Conservation (phyloP, 257 asterid genomes). For the Gynochthodes officinalis region DNA sequence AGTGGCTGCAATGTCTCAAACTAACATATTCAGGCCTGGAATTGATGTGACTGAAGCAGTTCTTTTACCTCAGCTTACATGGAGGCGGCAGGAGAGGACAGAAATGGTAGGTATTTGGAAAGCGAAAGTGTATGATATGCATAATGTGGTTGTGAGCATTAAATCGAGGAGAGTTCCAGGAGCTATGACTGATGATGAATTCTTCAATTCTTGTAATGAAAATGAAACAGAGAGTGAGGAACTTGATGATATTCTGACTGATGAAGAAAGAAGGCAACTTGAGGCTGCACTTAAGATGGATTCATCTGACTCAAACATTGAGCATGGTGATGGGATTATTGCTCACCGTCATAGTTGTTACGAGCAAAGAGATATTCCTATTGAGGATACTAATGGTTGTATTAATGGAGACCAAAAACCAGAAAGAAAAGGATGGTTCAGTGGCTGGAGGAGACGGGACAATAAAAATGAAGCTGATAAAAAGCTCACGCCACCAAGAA, state of each 20-base stretch:
- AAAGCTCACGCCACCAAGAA: slow-evolving; percentile 58
- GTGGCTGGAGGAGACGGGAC: slow-evolving; percentile 81
- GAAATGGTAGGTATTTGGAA: slow-evolving; percentile 90
- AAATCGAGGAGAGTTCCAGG: slow-evolving; percentile 95
- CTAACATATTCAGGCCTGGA: slow-evolving; percentile 91
- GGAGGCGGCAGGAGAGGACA: slow-evolving; percentile 83
- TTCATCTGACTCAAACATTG: slow-evolving; percentile 47
- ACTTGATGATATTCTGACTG: slow-evolving; percentile 73
- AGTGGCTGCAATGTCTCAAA: slow-evolving; percentile 91
- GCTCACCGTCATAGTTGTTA: slow-evolving; percentile 85
- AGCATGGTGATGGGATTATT: slow-evolving; percentile 54
- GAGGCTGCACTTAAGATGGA: slow-evolving; percentile 86
- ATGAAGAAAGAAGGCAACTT: slow-evolving; percentile 86
- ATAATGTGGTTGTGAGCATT: slow-evolving; percentile 86
- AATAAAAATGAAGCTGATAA: slow-evolving; percentile 53
- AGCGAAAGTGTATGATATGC: slow-evolving; percentile 96
- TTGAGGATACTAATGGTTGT: slow-evolving; percentile 51
- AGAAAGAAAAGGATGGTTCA: slow-evolving; percentile 86
- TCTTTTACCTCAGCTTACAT: slow-evolving; percentile 80
- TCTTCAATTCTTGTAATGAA: slow-evolving; percentile 63
- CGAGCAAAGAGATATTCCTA: slow-evolving; percentile 70
- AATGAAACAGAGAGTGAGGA: slow-evolving; percentile 77
- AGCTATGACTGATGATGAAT: slow-evolving; percentile 89
- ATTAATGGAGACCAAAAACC: slow-evolving; percentile 47
- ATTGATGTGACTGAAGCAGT: slow-evolving; percentile 93